Evolutionary conservation across 768 basidiomycete species (phyloP).

Genomic region (Boletus eberwhitei): DNA sequence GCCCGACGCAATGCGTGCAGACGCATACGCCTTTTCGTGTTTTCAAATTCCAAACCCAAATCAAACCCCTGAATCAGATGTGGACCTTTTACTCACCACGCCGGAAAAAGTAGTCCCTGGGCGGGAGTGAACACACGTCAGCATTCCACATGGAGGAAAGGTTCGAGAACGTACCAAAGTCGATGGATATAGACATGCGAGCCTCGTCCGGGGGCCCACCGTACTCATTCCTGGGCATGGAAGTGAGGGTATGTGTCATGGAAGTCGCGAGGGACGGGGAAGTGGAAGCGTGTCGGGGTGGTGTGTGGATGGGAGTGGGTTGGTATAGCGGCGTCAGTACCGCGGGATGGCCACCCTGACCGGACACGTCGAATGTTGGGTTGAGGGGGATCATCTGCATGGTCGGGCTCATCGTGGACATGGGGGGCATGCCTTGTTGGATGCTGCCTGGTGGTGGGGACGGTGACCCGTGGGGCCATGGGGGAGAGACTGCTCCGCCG

Average conservation of each 20-base stretch:
- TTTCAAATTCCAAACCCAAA: background rate
- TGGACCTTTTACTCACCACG: slow-evolving; percentile 53
- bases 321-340: slow-evolving; percentile 22
- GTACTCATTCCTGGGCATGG: slow-evolving; percentile 17
- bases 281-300: slow-evolving; percentile 15
- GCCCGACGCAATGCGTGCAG: slow-evolving; percentile 77
- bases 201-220: slow-evolving; percentile 52
- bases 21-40: slow-evolving; percentile 69
- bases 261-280: slow-evolving; percentile 22
- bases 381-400: background rate
- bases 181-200: slow-evolving; percentile 79
- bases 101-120: slow-evolving; percentile 86
- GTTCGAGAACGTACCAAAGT: slow-evolving; percentile 57
- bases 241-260: background rate
- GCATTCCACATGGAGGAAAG: background rate
- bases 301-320: slow-evolving; percentile 28
- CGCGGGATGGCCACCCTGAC: background rate
- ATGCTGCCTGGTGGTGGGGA: slow-evolving; percentile 29
- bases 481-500: slow-evolving; percentile 15
- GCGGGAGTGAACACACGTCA: background rate
- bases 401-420: background rate
- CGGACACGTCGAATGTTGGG: background rate
- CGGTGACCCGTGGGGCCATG: slow-evolving; percentile 29
- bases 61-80: background rate
- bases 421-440: background rate